These are phyloP conservation scores for Cercospora zeae-maydis DNA, from an alignment of 2,329 filamentous ascomycete species.

Conservation along the genomic window DNA sequence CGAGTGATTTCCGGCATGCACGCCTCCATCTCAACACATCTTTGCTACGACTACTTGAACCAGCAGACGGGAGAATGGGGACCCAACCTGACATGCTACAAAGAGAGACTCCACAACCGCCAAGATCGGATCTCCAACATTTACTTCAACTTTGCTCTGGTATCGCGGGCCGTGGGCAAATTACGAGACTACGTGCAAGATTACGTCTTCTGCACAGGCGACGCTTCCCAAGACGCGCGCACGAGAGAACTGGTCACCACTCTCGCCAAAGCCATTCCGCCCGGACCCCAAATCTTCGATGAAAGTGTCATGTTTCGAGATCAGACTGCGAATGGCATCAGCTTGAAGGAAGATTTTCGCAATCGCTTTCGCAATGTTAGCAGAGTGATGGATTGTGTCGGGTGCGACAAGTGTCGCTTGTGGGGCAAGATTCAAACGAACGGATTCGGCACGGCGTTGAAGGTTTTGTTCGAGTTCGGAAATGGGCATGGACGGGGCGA, in stretches of 20 bases:
- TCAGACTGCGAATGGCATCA: conserved; percentile 55
- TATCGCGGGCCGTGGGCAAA: conserved; percentile 87
- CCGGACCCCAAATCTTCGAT: conserved; percentile 76
- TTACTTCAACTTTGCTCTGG: conserved; percentile 98
- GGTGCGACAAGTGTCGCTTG: conserved; percentile 95
- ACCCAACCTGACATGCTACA: conserved; percentile 86
- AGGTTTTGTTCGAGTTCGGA: conserved; percentile 93
- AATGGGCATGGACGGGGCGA: conserved; percentile 60
- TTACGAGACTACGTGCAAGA: conserved; percentile 73
- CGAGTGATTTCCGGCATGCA: conserved; percentile 96
- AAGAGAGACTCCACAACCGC: conserved; percentile 73
- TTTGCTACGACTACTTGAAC: conserved; percentile 95
- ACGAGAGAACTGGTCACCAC: conserved; percentile 80
- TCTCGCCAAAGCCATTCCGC: conserved; percentile 67
- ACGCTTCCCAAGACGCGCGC: conserved; percentile 69
- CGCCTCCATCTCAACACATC: conserved; percentile 90
- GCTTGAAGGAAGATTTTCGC: conserved; percentile 92
- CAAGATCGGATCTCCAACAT: conserved; percentile 94
- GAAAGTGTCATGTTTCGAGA: conserved; percentile 85
- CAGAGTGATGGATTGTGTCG: conserved; percentile 96
- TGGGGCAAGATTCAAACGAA: conserved; percentile 97
- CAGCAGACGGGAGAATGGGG: conserved; percentile 91
- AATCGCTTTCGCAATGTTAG: conserved; percentile 96
- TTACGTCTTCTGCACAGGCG: conserved; percentile 91
- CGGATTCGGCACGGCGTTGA: conserved; percentile 90